phyloP scores from a whole-genome alignment of 225 moss, liverwort and hornwort species.

The Rhytidiadelphus loreus region DNA sequence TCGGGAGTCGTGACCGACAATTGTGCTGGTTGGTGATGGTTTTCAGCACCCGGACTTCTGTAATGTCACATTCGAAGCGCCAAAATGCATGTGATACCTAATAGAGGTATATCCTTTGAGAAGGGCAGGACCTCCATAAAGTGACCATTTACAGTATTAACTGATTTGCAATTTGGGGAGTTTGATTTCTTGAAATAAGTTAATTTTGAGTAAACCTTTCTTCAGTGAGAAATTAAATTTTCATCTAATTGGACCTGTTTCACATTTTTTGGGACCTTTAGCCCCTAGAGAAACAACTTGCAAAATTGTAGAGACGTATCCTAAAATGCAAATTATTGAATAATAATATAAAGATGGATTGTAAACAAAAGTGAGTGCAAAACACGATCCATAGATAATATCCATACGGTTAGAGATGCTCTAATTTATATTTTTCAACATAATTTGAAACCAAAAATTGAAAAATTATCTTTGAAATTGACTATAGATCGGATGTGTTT shows the following conservation, averaged over 20 bases:
- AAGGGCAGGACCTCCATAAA: too few relatives aligned
- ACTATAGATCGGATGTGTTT: neutral
- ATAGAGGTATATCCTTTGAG: neutral
- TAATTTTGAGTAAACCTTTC: too few relatives aligned
- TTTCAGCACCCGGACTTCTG: neutral
- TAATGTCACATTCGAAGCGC: neutral
- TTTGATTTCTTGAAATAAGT: neutral
- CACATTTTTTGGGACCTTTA: neutral
- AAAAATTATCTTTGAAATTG: too few relatives aligned
- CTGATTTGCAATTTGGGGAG: neutral
- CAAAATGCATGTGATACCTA: neutral
- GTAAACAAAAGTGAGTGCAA: too few relatives aligned
- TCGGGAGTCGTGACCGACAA: neutral
- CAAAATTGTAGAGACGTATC: neutral
- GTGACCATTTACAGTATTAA: neutral
- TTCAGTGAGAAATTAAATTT: too few relatives aligned
- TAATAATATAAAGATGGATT: neutral
- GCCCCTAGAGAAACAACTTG: fast-evolving
- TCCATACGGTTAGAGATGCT: fast-evolving
- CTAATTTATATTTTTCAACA: too few relatives aligned
- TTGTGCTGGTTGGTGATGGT: neutral
- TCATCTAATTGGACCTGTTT: neutral
- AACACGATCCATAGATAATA: too few relatives aligned
- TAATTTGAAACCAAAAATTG: too few relatives aligned
- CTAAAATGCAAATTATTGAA: neutral